Base-by-base conservation (phyloP, 2,329 filamentous ascomycete genomes). In the Aureobasidium uvarum region DNA sequence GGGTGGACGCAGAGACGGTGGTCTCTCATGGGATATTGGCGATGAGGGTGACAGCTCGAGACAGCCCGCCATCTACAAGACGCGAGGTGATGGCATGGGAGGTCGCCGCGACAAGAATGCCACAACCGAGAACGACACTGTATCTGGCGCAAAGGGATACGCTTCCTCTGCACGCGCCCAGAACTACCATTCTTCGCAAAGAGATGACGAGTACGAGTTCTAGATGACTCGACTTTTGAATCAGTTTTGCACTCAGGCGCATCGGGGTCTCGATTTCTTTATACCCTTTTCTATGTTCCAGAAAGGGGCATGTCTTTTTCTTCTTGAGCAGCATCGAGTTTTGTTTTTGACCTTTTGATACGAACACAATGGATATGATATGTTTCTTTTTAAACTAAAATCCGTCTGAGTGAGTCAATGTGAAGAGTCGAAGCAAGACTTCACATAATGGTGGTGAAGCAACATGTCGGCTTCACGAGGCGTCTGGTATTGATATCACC, bases 71-170 rank as follows among this genome's bases (percentile, higher is more conserved):
- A 74, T 74, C 50, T 75, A 74, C 71, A 74, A 73, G 69, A 75
- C 73, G 33, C 74, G 73, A 52, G 75, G 75, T 33, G 74, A 77
- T 62, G 88, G 88, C 63, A 89, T 89, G 87, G 87, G 87, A 16
- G 59, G 59, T 33, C 59, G 59, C 10, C 59, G 59, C 11, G 59
- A 62, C 59, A 62, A 62, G 59, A 62, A 62, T 36, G 59, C 59
- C 20, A 51, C 45, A 5, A 62, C 59, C 18, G 59, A 62, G 36
- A 48, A 62, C 31, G 59, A 62, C 25, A 31, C 46, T 16, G 25
- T 52, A 1, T 52, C 59, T 8, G 59, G 59, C 18, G 59, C 59
- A 11, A 62, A 43, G 25, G 38, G 59, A 14, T 62, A 62, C 8
- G 46, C 45, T 23, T 62, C 59, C 13, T 28, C 33, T 20, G 59